Evolutionary conservation across 176 grass and related monocot species (phyloP), one percentile per base, ranked within the genome.

Genomic region (Phragmites australis): DNA sequence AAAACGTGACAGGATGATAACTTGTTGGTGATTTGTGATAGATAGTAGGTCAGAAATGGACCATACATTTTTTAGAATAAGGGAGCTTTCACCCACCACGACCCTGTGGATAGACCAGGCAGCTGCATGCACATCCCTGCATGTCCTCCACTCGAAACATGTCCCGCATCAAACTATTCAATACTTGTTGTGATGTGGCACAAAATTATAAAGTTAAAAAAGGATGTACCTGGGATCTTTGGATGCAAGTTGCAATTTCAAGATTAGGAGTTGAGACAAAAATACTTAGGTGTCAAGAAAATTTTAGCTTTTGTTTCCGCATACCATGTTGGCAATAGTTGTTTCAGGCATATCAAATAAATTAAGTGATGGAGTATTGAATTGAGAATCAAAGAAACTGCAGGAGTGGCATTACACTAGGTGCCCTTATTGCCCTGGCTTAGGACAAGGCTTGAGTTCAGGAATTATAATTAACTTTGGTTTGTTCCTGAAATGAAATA

Each of bases 401-500:
- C 3, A 32, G 10, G 18, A 1, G 61, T 73, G 30, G 19, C 11
- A 34, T 73, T 73, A 13, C 32, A 29, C 29, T 72, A 67, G 44
- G 19, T 17, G 44, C 45, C 15, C 46, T 79, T 10, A 29, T 64
- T 34, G 16, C 9, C 41, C 15, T 63, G 9, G 29, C 19, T 42
- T 17, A 30, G 3, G 5, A 42, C 22, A 70, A 47, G 51, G 49
- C 7, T 47, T 60, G 52, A 25, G 42, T 4, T 5, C 17, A 46
- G 5, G 55, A 37, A 41, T 13, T 63, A 42, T 34, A 18, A 8
- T 18, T 58, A 46, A 44, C 55, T 37, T 37, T 5, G 4, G 64
- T 69, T 77, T 60, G 9, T 45, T 16, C 19, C 22, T 77, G 31
- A 77, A 39, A 69, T 18, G 6, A 70, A 77, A 49, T 58, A 16